Evolutionary conservation across 1,284 basidiomycete species (phyloP).

Genomic region (Omphalotus olearius): DNA sequence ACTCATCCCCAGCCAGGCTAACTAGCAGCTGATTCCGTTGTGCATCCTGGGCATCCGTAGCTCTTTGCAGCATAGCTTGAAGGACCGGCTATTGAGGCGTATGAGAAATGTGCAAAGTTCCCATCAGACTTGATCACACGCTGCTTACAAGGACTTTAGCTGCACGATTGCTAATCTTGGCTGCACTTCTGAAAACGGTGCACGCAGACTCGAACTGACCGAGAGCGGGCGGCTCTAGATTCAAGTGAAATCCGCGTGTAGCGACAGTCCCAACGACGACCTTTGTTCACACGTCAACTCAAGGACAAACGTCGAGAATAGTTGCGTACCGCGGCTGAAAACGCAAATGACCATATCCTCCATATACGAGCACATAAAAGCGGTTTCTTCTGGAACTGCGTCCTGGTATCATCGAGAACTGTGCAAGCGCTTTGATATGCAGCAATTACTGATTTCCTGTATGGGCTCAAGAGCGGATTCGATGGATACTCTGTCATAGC

Average conservation of each 20-base stretch:
- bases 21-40: constrained; percentile 15
- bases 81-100: constrained; percentile 30
- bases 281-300: constrained; percentile 20
- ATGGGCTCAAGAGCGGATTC: constrained; percentile 36
- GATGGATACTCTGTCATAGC: constrained; percentile 38
- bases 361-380: constrained; percentile 38
- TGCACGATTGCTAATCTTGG: constrained; percentile 40
- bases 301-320: background rate
- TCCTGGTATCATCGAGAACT: constrained; percentile 32
- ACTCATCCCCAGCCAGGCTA: constrained; percentile 10
- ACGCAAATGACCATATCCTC: constrained; percentile 45
- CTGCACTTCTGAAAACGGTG: constrained; percentile 34
- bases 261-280: constrained; percentile 42
- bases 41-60: constrained; percentile 26
- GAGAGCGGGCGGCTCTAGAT: constrained; percentile 36
- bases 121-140: no score
- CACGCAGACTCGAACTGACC: constrained; percentile 38
- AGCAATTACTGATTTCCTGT: constrained; percentile 36
- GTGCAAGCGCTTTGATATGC: constrained; percentile 41
- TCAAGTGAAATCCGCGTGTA: constrained; percentile 31
- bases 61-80: constrained; percentile 34
- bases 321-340: constrained; percentile 39
- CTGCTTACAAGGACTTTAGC: constrained; percentile 38
- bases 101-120: background rate
- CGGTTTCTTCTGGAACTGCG: constrained; percentile 36